Base-by-base conservation (phyloP, 2,329 filamentous ascomycete species). In the Talaromyces sp. region DNA sequence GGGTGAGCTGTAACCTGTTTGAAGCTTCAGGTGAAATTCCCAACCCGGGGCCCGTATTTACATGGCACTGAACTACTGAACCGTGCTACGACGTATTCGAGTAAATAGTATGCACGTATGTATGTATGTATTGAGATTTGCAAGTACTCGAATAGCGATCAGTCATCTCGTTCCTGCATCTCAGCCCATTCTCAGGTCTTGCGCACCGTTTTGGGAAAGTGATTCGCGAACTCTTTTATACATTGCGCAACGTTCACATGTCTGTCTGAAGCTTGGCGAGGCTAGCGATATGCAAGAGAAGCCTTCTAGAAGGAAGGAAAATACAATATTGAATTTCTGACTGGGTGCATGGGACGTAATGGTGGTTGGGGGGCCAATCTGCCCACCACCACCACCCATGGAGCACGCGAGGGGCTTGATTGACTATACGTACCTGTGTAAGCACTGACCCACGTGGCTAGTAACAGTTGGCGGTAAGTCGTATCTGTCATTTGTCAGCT, bases 311-410 rank as follows among this genome's bases (percentile, higher is more conserved):
- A 46, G 35, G 35, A 37, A 14, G 14, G 1, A 33, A 23, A 58
- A 18, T 54, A 37, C 50, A n/a, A 54, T 35, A 37, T 37, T 54
- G n/a, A 5, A 9, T n/a, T 31, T 31, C 25, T 1, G 25, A 50
- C 14, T 31, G 25, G 14, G 1, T n/a, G 28, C 6, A 6, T 6
- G 3, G 28, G 28, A 3, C 3, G 28, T 28, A 6, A 18, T 54
- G 12, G 31, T 54, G 31, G 50, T n/a, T 54, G 50, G 48, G 50
- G 50, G 50, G 50, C 50, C 11, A 54, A 54, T 54, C 11, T 54
- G 37, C 14, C 37, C 31, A 23, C 28, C 28, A 28, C 37, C 31
- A 23, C 28, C 28, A 28, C 31, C 50, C 50, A 6, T 16, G 23
- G 21, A 33, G 25, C 48, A 52, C 16, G 28, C 48, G 48, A 54